Base-by-base conservation (phyloP, 2,329 filamentous ascomycete species). In the Xylogone sp. region DNA sequence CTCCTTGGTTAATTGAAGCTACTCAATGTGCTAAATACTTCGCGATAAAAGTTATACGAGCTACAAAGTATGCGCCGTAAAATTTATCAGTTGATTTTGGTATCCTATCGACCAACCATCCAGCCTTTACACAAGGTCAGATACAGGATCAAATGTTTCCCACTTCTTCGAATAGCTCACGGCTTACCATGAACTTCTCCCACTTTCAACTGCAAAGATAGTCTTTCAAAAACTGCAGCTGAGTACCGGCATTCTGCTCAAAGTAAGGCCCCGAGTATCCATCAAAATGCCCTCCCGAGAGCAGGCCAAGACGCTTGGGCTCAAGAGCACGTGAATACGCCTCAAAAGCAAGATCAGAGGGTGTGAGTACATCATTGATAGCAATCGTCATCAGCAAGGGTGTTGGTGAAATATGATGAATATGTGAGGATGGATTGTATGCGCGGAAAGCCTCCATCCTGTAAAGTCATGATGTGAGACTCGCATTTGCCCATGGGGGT, bases 261-360 rank as follows among this genome's bases (percentile, higher is more conserved):
- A 71, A 42, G 43, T 54, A 46, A 56, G 34, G 34, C n/a, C 34
- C 34, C 10, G 34, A 46, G 47, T 71, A 73, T 10, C 53, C 62
- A 51, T 71, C 70, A 56, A 72, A 73, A 60, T 73, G 71, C 2
- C 67, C 70, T n/a, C 67, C 65, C 8, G 64, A 59, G 21, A 73
- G 48, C 19, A 69, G 56, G 12, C 65, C 57, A 45, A 74, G 57
- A 50, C 69, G 58, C 56, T 74, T 74, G 18, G 69, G 70, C 56
- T 73, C 70, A 24, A 56, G 50, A 1, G 70, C 71, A 6, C 62
- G 59, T n/a, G 58, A 55, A 51, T 64, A 72, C 12, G 69, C 66
- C 43, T 63, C 64, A 7, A 73, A 51, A n/a, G 66, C 58, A 6
- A 71, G 45, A 50, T 69, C 66, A 5, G 64, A 59, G 2, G 65